A percentile compares a stretch with the other conserved stretches of the same genome.
phyloP scores from a whole-genome alignment of 306 rosid genomes.

The Glycine soja region DNA sequence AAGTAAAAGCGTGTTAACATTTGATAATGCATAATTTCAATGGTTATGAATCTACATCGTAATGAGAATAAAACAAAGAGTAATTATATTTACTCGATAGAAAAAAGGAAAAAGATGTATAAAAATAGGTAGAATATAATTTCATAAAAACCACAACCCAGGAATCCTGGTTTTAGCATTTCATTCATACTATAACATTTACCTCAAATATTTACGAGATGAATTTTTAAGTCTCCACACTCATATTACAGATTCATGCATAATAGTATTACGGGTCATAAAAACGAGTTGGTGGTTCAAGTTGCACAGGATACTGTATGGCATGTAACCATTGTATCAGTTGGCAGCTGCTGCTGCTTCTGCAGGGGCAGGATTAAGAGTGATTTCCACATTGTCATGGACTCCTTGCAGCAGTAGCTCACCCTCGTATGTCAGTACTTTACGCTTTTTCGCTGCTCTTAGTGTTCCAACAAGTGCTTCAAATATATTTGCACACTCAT shows the following conservation, averaged over 20 bases:
- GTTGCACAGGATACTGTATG: no score
- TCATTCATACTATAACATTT: neutral
- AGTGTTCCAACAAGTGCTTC: conserved; percentile 96
- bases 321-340: conserved; percentile 1
- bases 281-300: no score
- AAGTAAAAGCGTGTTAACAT: neutral
- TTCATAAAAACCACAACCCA: neutral
- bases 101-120: neutral
- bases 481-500: conserved; percentile 85
- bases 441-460: conserved; percentile 87
- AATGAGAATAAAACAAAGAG: neutral
- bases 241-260: neutral
- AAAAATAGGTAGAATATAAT: neutral
- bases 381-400: conserved; percentile 89
- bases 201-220: conserved; percentile 18
- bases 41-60: neutral
- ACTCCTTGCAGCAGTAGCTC: conserved; percentile 96
- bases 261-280: conserved; percentile 6
- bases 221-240: no score
- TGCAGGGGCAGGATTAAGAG: conserved; percentile 61
- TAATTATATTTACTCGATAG: no score
- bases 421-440: conserved; percentile 74
- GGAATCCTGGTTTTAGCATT: neutral
- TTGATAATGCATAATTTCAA: neutral
- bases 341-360: conserved; percentile 11